Conservation (phyloP, 2,329 filamentous ascomycete genomes). For the Didymella lethalis region DNA sequence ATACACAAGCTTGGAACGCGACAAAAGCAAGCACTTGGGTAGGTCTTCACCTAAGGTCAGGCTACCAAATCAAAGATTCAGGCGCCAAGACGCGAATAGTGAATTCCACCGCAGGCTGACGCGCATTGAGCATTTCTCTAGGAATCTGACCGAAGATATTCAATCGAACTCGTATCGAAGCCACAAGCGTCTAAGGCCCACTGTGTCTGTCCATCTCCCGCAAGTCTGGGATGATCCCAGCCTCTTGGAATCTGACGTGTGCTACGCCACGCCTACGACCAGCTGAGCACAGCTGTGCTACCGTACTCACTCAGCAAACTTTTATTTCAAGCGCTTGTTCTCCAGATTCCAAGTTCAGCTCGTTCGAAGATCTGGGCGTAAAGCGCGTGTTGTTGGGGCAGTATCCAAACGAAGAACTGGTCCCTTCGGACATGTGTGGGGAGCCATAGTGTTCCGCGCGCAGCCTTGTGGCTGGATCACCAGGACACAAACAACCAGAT, state of each 20-base stretch:
- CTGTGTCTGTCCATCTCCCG: constrained; percentile 18
- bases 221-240: constrained; percentile 6
- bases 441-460: constrained; percentile 17
- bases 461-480: constrained; percentile 21
- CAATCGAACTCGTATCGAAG: constrained; percentile 12
- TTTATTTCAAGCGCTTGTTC: neutral
- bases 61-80: constrained; percentile 1
- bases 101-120: constrained; percentile 10
- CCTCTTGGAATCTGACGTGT: constrained; percentile 8
- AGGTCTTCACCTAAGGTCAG: neutral
- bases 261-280: neutral
- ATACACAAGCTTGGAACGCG: constrained; percentile 6
- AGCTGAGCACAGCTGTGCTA: neutral
- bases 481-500: constrained; percentile 8
- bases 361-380: constrained; percentile 1
- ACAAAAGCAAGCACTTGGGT: constrained; percentile 10
- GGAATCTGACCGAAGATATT: neutral
- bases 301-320: neutral
- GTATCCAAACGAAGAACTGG: constrained; percentile 3
- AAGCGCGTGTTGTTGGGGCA: constrained; percentile 8
- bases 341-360: constrained; percentile 5
- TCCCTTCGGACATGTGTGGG: constrained; percentile 19
- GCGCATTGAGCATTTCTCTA: constrained; percentile 2
- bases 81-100: constrained; percentile 1
- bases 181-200: constrained; percentile 9